A percentile compares a stretch with the other conserved stretches of the same genome.
Evolutionary conservation across 2,329 filamentous ascomycete genomes (phyloP).

Genomic region (Aspergillus clavatus): DNA sequence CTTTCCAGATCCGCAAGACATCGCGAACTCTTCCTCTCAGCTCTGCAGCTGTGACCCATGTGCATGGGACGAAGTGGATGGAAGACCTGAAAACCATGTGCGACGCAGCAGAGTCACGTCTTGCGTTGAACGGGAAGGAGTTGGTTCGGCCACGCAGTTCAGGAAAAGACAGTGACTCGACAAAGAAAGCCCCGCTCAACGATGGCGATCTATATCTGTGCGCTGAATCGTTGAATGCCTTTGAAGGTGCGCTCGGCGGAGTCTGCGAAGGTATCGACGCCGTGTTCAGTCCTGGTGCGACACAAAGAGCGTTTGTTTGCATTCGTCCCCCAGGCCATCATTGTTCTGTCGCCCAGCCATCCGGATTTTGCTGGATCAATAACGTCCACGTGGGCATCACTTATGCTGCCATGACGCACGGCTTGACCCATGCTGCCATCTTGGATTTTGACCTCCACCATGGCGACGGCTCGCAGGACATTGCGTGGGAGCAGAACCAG

Average conservation of each 20-base stretch:
- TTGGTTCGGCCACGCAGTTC: constrained; percentile 56
- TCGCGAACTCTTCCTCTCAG: constrained; percentile 64
- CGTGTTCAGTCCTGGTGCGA: constrained; percentile 63
- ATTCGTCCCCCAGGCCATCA: constrained; percentile 93
- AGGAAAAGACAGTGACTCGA: constrained; percentile 39
- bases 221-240: constrained; percentile 74
- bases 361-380: constrained; percentile 97
- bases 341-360: constrained; percentile 82
- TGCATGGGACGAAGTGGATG: constrained; percentile 93
- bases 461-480: constrained; percentile 90
- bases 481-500: constrained; percentile 85
- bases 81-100: constrained; percentile 83
- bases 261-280: constrained; percentile 89
- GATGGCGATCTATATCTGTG: constrained; percentile 90
- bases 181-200: constrained; percentile 57
- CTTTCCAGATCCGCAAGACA: constrained; percentile 83
- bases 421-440: constrained; percentile 87
- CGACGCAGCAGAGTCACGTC: constrained; percentile 68
- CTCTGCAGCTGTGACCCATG: constrained; percentile 76
- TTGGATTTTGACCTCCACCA: constrained; percentile 90
- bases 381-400: constrained; percentile 97
- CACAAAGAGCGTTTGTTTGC: constrained; percentile 80
- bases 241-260: constrained; percentile 86
- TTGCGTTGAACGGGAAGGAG: constrained; percentile 74
- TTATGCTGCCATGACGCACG: constrained; percentile 77